Conservation (phyloP, 2,329 filamentous ascomycete genomes). For the Penicillium sclerotiorum region DNA sequence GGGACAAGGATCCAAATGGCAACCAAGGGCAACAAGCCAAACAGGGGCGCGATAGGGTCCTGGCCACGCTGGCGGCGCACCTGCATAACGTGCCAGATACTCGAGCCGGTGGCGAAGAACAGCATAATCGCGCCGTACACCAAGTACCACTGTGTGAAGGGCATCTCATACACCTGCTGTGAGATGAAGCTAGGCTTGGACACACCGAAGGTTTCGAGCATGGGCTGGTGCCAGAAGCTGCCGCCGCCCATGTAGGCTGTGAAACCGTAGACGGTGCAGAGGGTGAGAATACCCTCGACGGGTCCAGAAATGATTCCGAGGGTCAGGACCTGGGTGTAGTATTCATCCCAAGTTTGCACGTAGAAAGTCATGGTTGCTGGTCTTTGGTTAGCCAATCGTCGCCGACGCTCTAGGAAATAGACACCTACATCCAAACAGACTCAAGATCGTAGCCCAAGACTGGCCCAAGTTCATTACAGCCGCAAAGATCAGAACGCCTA, state of each 20-base stretch:
- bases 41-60: conserved; percentile 68
- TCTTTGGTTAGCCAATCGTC: background rate
- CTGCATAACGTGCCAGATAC: conserved; percentile 79
- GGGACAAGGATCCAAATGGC: conserved; percentile 75
- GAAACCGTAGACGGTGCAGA: conserved; percentile 78
- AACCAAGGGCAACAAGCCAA: conserved; percentile 82
- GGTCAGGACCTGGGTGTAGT: conserved; percentile 94
- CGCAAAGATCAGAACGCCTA: conserved; percentile 90
- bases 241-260: conserved; percentile 85
- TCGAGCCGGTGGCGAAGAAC: conserved; percentile 75
- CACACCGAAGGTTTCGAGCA: conserved; percentile 73
- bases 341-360: conserved; percentile 98
- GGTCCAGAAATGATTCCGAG: conserved; percentile 91
- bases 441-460: conserved; percentile 82
- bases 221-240: conserved; percentile 88
- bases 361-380: conserved; percentile 91
- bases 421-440: conserved; percentile 75
- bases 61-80: conserved; percentile 73
- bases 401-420: background rate
- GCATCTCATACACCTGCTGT: conserved; percentile 70
- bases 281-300: conserved; percentile 87
- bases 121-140: conserved; percentile 80
- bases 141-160: conserved; percentile 92
- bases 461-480: conserved; percentile 92
- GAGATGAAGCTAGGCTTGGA: conserved; percentile 67